Conservation (phyloP, 1,284 basidiomycete species). For the Cryptococcus floricola region DNA sequence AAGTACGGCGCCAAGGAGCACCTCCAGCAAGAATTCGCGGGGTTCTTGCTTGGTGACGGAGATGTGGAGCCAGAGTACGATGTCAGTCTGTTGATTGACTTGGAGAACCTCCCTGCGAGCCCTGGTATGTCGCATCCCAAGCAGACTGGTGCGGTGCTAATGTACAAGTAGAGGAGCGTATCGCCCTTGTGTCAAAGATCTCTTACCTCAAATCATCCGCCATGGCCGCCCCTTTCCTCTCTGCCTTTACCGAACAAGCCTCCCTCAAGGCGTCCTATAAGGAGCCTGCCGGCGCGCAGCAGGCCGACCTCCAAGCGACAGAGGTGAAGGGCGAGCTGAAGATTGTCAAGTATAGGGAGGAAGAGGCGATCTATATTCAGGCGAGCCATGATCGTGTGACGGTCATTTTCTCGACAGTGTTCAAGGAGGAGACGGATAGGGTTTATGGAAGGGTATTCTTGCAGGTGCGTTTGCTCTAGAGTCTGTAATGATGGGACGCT, state of each 20-base stretch:
- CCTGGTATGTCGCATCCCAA: slow-evolving; percentile 59
- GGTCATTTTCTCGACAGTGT: slow-evolving; percentile 94
- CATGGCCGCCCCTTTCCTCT: slow-evolving; percentile 90
- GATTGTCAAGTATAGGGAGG: slow-evolving; percentile 89
- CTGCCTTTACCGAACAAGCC: slow-evolving; percentile 82
- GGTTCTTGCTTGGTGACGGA: slow-evolving; percentile 52
- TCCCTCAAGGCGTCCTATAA: slow-evolving; percentile 62
- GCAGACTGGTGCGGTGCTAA: background rate
- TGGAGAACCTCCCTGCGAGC: slow-evolving; percentile 74
- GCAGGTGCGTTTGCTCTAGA: slow-evolving; percentile 58
- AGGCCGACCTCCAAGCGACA: slow-evolving; percentile 44
- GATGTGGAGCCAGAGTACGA: slow-evolving; percentile 78
- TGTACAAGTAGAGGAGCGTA: slow-evolving; percentile 63
- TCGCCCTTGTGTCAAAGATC: slow-evolving; percentile 74
- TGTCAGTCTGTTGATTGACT: slow-evolving; percentile 79
- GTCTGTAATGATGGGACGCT: background rate
- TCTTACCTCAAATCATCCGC: slow-evolving; percentile 90
- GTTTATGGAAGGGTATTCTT: slow-evolving; percentile 96
- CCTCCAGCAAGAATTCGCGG: slow-evolving; percentile 78
- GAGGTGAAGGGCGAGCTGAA: slow-evolving; percentile 72
- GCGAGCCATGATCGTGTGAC: slow-evolving; percentile 93
- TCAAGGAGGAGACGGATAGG: slow-evolving; percentile 95
- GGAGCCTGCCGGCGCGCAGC: slow-evolving; percentile 50
- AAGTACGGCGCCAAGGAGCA: slow-evolving; percentile 80
- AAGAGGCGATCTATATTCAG: slow-evolving; percentile 95